phyloP scores from a whole-genome alignment of 768 basidiomycete genomes.

The Erythrobasidium yunnanense region DNA sequence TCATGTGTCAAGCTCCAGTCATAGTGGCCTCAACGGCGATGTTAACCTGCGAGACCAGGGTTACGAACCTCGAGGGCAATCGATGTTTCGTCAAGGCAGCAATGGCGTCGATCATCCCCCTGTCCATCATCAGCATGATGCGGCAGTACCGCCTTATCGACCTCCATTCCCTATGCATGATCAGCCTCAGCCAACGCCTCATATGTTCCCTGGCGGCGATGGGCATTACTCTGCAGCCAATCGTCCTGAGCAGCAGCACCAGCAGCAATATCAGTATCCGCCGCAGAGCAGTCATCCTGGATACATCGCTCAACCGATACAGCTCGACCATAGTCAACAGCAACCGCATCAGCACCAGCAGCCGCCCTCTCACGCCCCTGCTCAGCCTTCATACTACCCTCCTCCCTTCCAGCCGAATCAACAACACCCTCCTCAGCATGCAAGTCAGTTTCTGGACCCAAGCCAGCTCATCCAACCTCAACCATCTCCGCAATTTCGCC shows the following conservation, averaged over 20 bases:
- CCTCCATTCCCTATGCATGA: neutral
- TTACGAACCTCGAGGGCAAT: too few relatives aligned
- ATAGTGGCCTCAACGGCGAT: too few relatives aligned
- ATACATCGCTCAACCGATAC: neutral
- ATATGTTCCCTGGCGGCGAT: neutral
- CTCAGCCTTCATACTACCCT: conserved; percentile 1
- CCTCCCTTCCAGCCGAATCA: conserved; percentile 6
- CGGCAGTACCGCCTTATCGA: too few relatives aligned
- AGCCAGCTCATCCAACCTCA: neutral
- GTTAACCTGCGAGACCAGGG: too few relatives aligned
- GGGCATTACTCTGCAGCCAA: neutral
- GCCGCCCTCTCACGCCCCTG: too few relatives aligned
- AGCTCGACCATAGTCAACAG: too few relatives aligned
- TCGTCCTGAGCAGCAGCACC: conserved; percentile 16
- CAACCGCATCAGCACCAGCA: neutral
- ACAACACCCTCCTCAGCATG: neutral
- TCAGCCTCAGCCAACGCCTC: neutral
- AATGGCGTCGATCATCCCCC: too few relatives aligned
- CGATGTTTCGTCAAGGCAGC: too few relatives aligned
- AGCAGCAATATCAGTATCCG: neutral
- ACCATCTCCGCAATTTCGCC: neutral
- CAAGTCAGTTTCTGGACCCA: neutral
- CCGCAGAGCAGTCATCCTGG: neutral
- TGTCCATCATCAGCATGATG: too few relatives aligned
- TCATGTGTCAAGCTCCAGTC: too few relatives aligned